A percentile compares a stretch with the other conserved stretches of the same genome.
Conservation (phyloP, 495 filamentous ascomycete species). For the Mytilinidion resinicola region DNA sequence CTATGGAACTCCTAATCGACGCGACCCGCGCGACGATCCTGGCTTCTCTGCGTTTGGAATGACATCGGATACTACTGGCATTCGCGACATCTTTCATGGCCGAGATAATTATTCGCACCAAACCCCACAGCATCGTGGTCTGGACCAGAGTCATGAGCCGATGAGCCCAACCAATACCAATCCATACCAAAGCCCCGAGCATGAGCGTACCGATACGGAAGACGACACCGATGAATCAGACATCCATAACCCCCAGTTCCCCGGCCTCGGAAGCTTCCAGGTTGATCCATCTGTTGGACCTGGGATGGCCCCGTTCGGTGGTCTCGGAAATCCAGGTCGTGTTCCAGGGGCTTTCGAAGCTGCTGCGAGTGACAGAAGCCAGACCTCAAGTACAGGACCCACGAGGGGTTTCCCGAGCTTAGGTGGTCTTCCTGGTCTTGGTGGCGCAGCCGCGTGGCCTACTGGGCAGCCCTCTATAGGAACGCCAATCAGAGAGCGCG, state of each 20-base stretch:
- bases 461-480: constrained; percentile 50
- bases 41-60: constrained; percentile 71
- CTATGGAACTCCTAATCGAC: constrained; percentile 54
- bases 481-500: constrained; percentile 72
- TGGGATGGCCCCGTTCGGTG: constrained; percentile 30
- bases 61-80: constrained; percentile 62
- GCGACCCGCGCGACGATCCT: constrained; percentile 43
- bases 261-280: constrained; percentile 51
- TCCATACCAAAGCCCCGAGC: constrained; percentile 92
- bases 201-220: constrained; percentile 64
- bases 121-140: constrained; percentile 48
- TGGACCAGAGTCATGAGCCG: constrained; percentile 50
- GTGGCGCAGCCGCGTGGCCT: constrained; percentile 59
- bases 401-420: constrained; percentile 61
- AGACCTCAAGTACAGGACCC: constrained; percentile 76
- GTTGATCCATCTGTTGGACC: constrained; percentile 37
- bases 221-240: constrained; percentile 60
- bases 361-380: constrained; percentile 68
- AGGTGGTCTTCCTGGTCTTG: constrained; percentile 52
- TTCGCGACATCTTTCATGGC: constrained; percentile 55
- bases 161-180: constrained; percentile 94
- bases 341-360: constrained; percentile 51
- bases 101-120: constrained; percentile 53
- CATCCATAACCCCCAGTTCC: constrained; percentile 49
- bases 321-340: constrained; percentile 32